Conservation (phyloP, 352 stramenopile species). For the Pythium vanterpoolii region DNA sequence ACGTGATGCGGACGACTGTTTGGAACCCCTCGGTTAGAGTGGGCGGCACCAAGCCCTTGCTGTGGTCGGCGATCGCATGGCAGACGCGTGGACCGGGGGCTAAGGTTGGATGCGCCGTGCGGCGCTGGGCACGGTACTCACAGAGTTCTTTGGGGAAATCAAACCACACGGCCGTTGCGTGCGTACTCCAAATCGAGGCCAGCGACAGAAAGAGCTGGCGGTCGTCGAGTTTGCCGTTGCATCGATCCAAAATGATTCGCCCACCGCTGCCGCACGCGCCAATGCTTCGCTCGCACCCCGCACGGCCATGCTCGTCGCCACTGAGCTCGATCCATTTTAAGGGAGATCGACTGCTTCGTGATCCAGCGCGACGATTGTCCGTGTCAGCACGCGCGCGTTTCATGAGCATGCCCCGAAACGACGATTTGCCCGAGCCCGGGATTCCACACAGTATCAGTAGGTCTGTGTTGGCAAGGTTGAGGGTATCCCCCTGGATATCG, state of each 20-base stretch:
- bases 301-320: slow-evolving; percentile 46
- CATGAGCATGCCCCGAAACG: slow-evolving; percentile 45
- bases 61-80: slow-evolving; percentile 42
- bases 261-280: slow-evolving; percentile 6
- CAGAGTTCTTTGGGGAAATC: slow-evolving; percentile 43
- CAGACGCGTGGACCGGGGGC: slow-evolving; percentile 39
- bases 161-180: slow-evolving; percentile 63
- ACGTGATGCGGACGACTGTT: slow-evolving; percentile 49
- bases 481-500: slow-evolving; percentile 24
- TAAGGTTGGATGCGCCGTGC: slow-evolving; percentile 39
- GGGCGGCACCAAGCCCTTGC: slow-evolving; percentile 35
- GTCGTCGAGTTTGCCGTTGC: slow-evolving; percentile 47
- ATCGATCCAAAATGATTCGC: slow-evolving; percentile 51
- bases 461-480: slow-evolving; percentile 38
- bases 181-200: slow-evolving; percentile 42
- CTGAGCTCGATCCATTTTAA: slow-evolving; percentile 42
- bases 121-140: slow-evolving; percentile 41
- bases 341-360: neutral
- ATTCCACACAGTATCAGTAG: slow-evolving; percentile 56
- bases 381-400: slow-evolving; percentile 29
- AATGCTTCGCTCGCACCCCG: slow-evolving; percentile 34
- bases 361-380: neutral
- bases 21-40: slow-evolving; percentile 46
- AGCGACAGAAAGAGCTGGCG: slow-evolving; percentile 41
- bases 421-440: slow-evolving; percentile 56